phyloP scores from a whole-genome alignment of 2,329 filamentous ascomycete species.

The Cladosporium sp. region DNA sequence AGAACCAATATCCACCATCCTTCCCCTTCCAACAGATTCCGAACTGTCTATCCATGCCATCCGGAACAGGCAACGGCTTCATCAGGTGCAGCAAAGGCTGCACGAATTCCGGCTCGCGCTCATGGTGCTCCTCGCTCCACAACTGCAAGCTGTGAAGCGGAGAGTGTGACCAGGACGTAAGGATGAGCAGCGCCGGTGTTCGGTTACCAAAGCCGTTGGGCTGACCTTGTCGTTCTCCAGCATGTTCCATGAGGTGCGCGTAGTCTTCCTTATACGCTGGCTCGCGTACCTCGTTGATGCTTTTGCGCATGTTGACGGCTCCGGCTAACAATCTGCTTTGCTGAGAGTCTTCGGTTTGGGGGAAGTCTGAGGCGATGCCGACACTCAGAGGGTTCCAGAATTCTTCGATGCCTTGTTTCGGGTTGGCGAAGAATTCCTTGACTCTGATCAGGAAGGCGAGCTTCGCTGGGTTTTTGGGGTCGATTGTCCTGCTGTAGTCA shows the following conservation, averaged over 20 bases:
- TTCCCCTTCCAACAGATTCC: not conserved
- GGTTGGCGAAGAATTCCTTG: not conserved
- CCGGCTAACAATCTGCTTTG: not conserved
- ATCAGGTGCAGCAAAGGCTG: constrained; percentile 1
- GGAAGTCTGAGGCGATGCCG: not conserved
- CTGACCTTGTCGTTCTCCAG: not conserved
- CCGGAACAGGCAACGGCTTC: constrained; percentile 4
- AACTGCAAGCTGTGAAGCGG: not conserved
- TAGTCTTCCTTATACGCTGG: constrained; percentile 9
- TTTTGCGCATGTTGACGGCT: constrained; percentile 1
- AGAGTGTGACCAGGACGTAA: constrained; percentile 6
- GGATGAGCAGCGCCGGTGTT: not conserved
- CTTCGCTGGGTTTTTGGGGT: not conserved
- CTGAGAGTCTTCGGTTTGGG: not conserved
- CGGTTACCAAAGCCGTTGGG: not conserved
- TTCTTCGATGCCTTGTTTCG: not conserved
- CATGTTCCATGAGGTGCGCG: not conserved
- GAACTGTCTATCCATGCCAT: not conserved
- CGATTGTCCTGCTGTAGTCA: not conserved
- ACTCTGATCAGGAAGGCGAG: constrained; percentile 2
- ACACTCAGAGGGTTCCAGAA: constrained; percentile 9
- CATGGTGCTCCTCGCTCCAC: not conserved
- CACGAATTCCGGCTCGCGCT: not conserved
- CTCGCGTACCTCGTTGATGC: constrained; percentile 11
- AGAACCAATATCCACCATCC: constrained; percentile 12